Evolutionary conservation across 163 green algal genomes (phyloP).

Genomic region (Chlorella variabilis): DNA sequence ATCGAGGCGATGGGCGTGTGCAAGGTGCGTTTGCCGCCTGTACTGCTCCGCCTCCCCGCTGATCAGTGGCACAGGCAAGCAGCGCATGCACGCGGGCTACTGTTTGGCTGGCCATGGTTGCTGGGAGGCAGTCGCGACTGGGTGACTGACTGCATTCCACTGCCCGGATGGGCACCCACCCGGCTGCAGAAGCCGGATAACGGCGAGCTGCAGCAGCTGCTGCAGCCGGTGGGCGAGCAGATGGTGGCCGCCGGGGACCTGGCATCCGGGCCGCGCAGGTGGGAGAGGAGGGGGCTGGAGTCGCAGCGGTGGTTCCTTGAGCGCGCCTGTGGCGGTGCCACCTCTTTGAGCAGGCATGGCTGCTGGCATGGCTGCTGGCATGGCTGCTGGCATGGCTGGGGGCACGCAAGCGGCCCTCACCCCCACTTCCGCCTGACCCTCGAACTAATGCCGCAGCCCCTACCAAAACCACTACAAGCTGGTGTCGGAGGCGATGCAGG

Average conservation of each 20-base stretch:
- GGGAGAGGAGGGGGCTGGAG: no score
- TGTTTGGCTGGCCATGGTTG: constrained; percentile 4
- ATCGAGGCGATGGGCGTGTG: constrained; percentile 48
- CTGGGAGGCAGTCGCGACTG: not conserved
- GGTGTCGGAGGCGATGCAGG: constrained; percentile 75
- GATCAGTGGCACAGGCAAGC: no score
- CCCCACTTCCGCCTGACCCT: no score
- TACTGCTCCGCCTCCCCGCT: no score
- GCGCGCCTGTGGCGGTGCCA: no score
- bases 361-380: no score
- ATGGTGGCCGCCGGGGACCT: constrained; percentile 70
- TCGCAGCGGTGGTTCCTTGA: no score
- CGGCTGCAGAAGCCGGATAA: constrained; percentile 57
- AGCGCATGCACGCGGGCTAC: not conserved
- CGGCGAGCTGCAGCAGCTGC: constrained; percentile 69
- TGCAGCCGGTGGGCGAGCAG: constrained; percentile 73
- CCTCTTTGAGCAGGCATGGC: no score
- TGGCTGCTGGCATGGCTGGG: no score
- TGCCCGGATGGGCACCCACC: no score
- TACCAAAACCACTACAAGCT: constrained; percentile 76
- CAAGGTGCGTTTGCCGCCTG: constrained; percentile 39
- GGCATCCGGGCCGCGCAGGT: constrained; percentile 64
- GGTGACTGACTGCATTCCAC: not conserved
- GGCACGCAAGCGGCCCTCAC: no score
- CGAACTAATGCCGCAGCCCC: no score